Percentiles rank a stretch among this genome's conserved stretches.
Evolutionary conservation across 371 early-diverging fungal species (phyloP).

Genomic region (Basidiobolus meristosporus): DNA sequence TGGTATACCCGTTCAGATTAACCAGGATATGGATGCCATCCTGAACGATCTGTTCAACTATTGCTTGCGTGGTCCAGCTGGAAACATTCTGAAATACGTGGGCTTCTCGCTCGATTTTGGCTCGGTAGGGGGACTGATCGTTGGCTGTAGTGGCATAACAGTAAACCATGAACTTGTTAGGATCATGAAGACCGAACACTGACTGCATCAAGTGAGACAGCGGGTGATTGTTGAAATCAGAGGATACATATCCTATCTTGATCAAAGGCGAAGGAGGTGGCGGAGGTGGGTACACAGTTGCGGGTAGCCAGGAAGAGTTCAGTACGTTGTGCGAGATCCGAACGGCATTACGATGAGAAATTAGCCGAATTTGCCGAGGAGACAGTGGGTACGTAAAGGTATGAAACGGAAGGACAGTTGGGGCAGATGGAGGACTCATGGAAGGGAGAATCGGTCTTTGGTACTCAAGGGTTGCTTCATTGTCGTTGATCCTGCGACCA

Average conservation of each 20-base stretch:
- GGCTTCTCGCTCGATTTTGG: slow-evolving; percentile 41
- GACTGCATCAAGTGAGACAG: slow-evolving; percentile 84
- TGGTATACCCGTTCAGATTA: slow-evolving; percentile 87
- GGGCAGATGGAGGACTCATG: slow-evolving; percentile 41
- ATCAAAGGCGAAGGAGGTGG: slow-evolving; percentile 38
- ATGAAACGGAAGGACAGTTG: slow-evolving; percentile 83
- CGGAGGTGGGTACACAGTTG: slow-evolving; percentile 59
- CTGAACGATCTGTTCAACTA: slow-evolving; percentile 46
- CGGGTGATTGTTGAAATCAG: slow-evolving; percentile 87
- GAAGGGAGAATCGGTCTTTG: slow-evolving; percentile 38
- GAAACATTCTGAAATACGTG: slow-evolving; percentile 47
- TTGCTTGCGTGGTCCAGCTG: slow-evolving; percentile 50
- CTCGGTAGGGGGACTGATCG: slow-evolving; percentile 62
- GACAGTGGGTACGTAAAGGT: slow-evolving; percentile 78
- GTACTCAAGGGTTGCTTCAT: no score
- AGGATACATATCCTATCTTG: slow-evolving; percentile 73
- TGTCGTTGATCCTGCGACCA: slow-evolving; percentile 1
- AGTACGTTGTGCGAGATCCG: slow-evolving; percentile 51
- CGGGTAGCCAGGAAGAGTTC: slow-evolving; percentile 42
- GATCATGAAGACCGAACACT: slow-evolving; percentile 80
- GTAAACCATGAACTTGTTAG: slow-evolving; percentile 34
- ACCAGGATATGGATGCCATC: slow-evolving; percentile 77
- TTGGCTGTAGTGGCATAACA: slow-evolving; percentile 71
- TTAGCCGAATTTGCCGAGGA: slow-evolving; percentile 66
- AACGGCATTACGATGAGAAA: slow-evolving; percentile 68